Percentiles rank a stretch among this genome's conserved stretches.
phyloP scores from a whole-genome alignment of 257 asterid species.

The Nicotiana obtusifolia region DNA sequence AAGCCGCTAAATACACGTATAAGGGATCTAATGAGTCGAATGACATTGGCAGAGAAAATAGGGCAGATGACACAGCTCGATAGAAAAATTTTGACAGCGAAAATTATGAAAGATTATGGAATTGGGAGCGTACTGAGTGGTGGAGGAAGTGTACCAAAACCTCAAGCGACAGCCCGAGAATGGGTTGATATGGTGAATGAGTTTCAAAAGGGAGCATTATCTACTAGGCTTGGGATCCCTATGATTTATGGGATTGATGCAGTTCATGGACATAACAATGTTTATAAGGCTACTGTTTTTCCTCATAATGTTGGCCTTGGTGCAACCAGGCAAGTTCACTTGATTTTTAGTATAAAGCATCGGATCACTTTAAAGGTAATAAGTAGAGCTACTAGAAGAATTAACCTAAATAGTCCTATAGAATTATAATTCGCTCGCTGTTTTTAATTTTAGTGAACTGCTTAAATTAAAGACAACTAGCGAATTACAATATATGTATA shows the following conservation, averaged over 20 bases:
- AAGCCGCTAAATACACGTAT: conserved; percentile 11
- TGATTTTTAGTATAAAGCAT: no score
- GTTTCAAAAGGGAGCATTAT: conserved; percentile 37
- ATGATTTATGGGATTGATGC: conserved; percentile 47
- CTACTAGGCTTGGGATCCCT: conserved; percentile 43
- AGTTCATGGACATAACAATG: conserved; percentile 46
- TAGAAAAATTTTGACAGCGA: not conserved
- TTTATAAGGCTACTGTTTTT: conserved; percentile 37
- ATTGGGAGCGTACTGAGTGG: conserved; percentile 15
- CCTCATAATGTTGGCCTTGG: conserved; percentile 55
- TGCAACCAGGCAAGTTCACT: conserved; percentile 30
- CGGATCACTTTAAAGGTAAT: no score
- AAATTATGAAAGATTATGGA: conserved; percentile 15
- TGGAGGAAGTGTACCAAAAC: conserved; percentile 18
- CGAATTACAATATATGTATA: no score
- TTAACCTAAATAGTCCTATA: no score
- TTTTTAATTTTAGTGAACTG: no score
- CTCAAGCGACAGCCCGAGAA: conserved; percentile 10
- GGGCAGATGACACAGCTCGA: conserved; percentile 31
- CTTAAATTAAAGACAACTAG: no score
- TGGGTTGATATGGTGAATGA: conserved; percentile 38
- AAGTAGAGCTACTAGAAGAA: no score
- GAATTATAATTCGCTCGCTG: no score
- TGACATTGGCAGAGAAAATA: conserved; percentile 25
- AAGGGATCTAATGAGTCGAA: conserved; percentile 7